Percentiles rank a stretch among this genome's conserved stretches.
Evolutionary conservation across 2,329 filamentous ascomycete species (phyloP).

Genomic region (Chlorencoelia australis): DNA sequence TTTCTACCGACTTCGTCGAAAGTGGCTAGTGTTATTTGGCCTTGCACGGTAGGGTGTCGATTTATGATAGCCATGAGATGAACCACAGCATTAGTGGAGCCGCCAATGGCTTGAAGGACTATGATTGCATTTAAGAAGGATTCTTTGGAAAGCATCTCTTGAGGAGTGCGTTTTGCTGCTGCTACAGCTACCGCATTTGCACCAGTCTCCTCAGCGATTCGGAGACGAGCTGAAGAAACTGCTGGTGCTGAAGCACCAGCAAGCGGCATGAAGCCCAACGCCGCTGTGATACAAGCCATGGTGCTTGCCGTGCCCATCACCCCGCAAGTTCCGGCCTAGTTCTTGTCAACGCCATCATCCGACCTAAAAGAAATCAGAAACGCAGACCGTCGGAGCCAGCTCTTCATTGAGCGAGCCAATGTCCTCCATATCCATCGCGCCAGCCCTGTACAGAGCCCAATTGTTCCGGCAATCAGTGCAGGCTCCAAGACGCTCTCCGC

Average conservation of each 20-base stretch:
- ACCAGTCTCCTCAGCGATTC: conserved; percentile 45
- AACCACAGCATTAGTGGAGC: conserved; percentile 34
- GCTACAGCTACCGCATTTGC: conserved; percentile 36
- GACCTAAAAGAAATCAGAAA: too few species aligned
- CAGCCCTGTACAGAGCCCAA: conserved; percentile 60
- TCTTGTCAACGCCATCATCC: neutral
- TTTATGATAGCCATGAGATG: conserved; percentile 37
- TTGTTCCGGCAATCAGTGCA: conserved; percentile 68
- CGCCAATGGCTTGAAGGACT: conserved; percentile 35
- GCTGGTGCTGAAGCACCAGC: conserved; percentile 42
- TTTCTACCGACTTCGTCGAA: conserved; percentile 38
- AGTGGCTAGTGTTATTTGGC: conserved; percentile 34
- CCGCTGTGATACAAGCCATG: conserved; percentile 44
- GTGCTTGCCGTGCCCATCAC: conserved; percentile 49
- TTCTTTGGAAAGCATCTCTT: conserved; percentile 34
- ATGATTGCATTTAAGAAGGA: conserved; percentile 39
- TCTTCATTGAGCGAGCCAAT: conserved; percentile 63
- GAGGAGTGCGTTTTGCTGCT: conserved; percentile 30
- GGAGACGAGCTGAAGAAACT: conserved; percentile 35
- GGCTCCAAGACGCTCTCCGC: conserved; percentile 55
- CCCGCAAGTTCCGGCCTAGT: conserved; percentile 38
- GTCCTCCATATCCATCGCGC: conserved; percentile 59
- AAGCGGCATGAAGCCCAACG: conserved; percentile 42
- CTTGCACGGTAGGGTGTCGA: conserved; percentile 37
- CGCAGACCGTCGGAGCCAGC: conserved; percentile 54